phyloP scores from a whole-genome alignment of 108 stramenopile genomes.

The Pelagomonas calceolata region DNA sequence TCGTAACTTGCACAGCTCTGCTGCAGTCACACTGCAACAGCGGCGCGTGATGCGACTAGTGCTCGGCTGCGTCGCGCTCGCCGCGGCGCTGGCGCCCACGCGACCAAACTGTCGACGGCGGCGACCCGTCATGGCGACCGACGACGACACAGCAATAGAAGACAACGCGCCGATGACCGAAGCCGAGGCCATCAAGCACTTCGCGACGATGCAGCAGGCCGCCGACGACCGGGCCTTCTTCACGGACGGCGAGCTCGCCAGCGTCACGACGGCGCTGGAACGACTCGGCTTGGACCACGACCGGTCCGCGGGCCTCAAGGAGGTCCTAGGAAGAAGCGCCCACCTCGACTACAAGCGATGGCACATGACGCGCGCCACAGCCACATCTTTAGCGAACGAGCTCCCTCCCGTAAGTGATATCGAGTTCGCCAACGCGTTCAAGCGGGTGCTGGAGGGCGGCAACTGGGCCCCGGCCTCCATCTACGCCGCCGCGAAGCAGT shows the following conservation, averaged over 20 bases:
- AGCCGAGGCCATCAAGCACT: too few relatives aligned
- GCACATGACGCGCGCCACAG: neutral
- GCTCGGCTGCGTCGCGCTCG: too few relatives aligned
- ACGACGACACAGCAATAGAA: too few relatives aligned
- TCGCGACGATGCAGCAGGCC: neutral
- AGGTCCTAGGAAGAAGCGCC: neutral
- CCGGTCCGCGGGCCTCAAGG: neutral
- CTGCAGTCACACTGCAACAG: too few relatives aligned
- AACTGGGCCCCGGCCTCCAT: slow-evolving; percentile 52
- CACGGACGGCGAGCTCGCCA: neutral
- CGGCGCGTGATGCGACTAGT: too few relatives aligned
- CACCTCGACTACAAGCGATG: neutral
- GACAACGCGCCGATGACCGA: too few relatives aligned
- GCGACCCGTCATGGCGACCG: too few relatives aligned
- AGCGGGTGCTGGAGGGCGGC: slow-evolving; percentile 57
- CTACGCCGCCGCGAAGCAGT: slow-evolving; percentile 34
- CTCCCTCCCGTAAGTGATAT: neutral
- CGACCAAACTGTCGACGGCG: too few relatives aligned
- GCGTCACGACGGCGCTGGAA: neutral
- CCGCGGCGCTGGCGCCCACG: too few relatives aligned
- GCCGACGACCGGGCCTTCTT: neutral
- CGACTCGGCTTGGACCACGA: neutral
- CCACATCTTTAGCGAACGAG: neutral
- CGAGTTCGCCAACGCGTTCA: slow-evolving; percentile 33
- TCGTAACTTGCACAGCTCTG: too few relatives aligned